A percentile compares a stretch with the other conserved stretches of the same genome.
Conservation (phyloP, 2,329 filamentous ascomycete species). For the Fonsecaea pedrosoi region DNA sequence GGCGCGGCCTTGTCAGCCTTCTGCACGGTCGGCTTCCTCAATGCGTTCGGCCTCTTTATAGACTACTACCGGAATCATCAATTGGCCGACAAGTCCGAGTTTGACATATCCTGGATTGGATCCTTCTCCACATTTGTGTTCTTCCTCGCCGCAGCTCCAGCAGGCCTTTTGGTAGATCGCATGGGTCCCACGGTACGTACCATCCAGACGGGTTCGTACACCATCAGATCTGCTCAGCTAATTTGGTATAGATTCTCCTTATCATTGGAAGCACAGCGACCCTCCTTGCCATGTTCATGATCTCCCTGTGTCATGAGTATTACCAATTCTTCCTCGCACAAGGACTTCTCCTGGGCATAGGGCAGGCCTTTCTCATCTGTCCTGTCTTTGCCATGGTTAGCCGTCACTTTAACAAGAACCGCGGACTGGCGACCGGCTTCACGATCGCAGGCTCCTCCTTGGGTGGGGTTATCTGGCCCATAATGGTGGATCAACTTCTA, state of each 20-base stretch:
- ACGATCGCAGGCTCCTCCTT: slow-evolving; percentile 57
- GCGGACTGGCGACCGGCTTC: slow-evolving; percentile 57
- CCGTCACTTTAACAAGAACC: slow-evolving; percentile 57
- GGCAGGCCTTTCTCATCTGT: slow-evolving; percentile 53
- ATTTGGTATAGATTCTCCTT: slow-evolving; percentile 25
- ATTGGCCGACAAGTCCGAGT: slow-evolving; percentile 44
- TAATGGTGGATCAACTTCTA: slow-evolving; percentile 57
- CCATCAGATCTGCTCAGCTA: background rate
- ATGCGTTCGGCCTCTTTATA: slow-evolving; percentile 53
- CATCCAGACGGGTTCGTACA: too few relatives aligned
- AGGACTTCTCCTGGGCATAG: slow-evolving; percentile 53
- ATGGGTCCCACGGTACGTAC: slow-evolving; percentile 49
- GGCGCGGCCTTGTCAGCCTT: slow-evolving; percentile 45
- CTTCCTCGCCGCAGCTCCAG: slow-evolving; percentile 46
- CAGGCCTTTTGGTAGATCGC: slow-evolving; percentile 53
- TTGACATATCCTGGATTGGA: slow-evolving; percentile 54
- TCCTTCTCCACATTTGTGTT: slow-evolving; percentile 48
- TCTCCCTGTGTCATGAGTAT: slow-evolving; percentile 54
- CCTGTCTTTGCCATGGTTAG: slow-evolving; percentile 55
- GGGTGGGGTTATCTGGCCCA: slow-evolving; percentile 62
- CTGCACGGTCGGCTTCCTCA: slow-evolving; percentile 49
- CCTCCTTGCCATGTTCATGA: slow-evolving; percentile 44
- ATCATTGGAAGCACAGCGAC: slow-evolving; percentile 41
- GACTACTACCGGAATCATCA: slow-evolving; percentile 53
- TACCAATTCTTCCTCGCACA: slow-evolving; percentile 62